Evolutionary conservation across 2,329 filamentous ascomycete genomes (phyloP), one percentile per base, ranked within the genome.

Genomic region (Microsporum ferrugineum): DNA sequence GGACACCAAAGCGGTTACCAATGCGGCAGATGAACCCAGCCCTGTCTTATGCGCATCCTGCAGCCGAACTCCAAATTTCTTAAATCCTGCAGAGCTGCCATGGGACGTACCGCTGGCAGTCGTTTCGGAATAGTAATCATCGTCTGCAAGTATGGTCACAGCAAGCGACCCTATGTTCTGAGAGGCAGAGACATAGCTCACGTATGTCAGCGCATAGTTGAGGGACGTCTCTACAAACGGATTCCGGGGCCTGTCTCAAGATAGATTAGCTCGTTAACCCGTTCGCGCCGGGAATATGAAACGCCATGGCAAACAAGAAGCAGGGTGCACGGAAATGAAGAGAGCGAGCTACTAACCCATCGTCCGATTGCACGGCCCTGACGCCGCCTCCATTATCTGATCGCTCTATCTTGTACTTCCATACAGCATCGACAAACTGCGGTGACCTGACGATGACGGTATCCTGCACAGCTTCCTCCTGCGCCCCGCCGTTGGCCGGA

Each of bases 201-300:
- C 72, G 89, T 96, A 96, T 60, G 88, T 94, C 68, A 97, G 82
- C 60, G 84, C 88, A 77, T 95, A 97, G 74, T 82, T 85, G 62
- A 99, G 81, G 1, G 94, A 88, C 8, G 90, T 95, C 77, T 97
- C 91, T 65, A 99, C 88, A 73, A 99, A 99, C 12, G 86, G 84
- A 72, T 99, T 99, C 62, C 75, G 78, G 59, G 79, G 80, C 60
- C 82, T 78, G 65, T 56, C 29, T 17, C 51, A 29, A 4, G 31
- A 33, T 12, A n/a, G 17, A 33, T 33, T 56, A 56, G 51, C 14
- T 36, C 6, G 17, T 33, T 31, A 33, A 34, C 12, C 29, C 51
- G 27, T 43, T n/a, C 14, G 10, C 17, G 27, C 43, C 43, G 1
- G 43, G 43, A 8, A 23, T 12, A 47, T 43, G 43, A 47, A 88